Percentiles rank a stretch among this genome's conserved stretches.
Conservation (phyloP, 306 rosid genomes). For the Myrica gale region DNA sequence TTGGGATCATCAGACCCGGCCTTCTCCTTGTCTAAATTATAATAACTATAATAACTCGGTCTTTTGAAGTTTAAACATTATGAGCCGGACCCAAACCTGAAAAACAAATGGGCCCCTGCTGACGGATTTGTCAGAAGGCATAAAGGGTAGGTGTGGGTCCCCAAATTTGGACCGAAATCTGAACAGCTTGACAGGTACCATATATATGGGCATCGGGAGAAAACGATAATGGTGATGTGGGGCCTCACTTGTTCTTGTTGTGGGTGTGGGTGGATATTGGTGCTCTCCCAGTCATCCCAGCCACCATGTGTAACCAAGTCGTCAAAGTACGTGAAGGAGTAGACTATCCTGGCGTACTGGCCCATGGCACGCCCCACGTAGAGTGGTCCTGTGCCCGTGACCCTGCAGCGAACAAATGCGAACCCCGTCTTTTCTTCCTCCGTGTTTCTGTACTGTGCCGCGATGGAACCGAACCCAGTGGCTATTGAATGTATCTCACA, state of each 20-base stretch:
- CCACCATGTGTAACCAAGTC: constrained; percentile 68
- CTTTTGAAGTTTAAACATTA: neutral
- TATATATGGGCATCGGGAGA: too few relatives aligned
- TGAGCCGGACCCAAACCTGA: neutral
- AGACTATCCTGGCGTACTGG: constrained; percentile 65
- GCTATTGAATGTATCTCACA: constrained; percentile 79
- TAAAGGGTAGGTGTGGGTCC: neutral
- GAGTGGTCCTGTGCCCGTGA: constrained; percentile 68
- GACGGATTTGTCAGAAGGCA: neutral
- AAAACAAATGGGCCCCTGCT: neutral
- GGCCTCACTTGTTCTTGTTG: constrained; percentile 51
- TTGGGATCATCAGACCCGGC: neutral
- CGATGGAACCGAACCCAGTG: constrained; percentile 74
- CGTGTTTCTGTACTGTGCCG: constrained; percentile 65
- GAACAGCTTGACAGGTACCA: too few relatives aligned
- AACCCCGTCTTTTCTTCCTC: constrained; percentile 70
- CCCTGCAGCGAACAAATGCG: constrained; percentile 65
- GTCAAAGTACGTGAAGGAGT: constrained; percentile 67
- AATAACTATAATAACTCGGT: too few relatives aligned
- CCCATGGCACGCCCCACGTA: constrained; percentile 93
- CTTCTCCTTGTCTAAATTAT: neutral
- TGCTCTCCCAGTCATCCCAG: constrained; percentile 72
- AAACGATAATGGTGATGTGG: neutral
- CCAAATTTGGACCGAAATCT: neutral
- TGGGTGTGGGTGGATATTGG: constrained; percentile 35